A percentile compares a stretch with the other conserved stretches of the same genome.
These are phyloP conservation scores for Strobilomyces confusus DNA, from an alignment of 768 basidiomycete species.

Conservation along the genomic window DNA sequence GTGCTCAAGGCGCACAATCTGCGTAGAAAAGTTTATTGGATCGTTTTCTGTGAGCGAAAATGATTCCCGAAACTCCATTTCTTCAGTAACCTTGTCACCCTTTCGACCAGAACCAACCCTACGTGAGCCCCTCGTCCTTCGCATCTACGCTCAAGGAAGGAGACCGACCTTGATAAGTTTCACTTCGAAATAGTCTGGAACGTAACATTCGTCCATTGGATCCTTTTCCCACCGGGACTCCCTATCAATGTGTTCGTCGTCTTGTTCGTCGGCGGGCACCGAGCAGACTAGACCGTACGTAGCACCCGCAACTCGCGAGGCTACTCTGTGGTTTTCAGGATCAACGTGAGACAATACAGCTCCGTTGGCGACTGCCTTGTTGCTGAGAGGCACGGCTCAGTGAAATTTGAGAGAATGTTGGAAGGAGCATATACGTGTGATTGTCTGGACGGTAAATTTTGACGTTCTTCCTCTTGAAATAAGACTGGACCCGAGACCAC, in stretches of 20 bases:
- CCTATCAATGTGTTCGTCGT: not conserved
- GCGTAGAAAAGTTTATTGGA: not conserved
- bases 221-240: constrained; percentile 6
- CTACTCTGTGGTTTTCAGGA: not conserved
- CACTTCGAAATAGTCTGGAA: constrained; percentile 12
- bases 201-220: constrained; percentile 1
- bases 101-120: not conserved
- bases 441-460: no score
- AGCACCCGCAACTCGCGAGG: no score
- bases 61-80: not conserved
- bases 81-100: not conserved
- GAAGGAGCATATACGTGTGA: not conserved
- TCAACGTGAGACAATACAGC: not conserved
- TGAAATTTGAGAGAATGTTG: not conserved
- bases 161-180: constrained; percentile 7
- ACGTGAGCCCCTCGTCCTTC: not conserved
- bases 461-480: no score
- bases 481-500: no score
- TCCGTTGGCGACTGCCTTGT: not conserved
- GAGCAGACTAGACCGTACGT: not conserved
- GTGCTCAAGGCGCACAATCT: not conserved
- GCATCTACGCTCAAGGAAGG: not conserved
- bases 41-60: not conserved
- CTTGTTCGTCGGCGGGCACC: not conserved
- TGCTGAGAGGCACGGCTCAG: not conserved